A percentile compares a stretch with the other conserved stretches of the same genome.
phyloP scores from a whole-genome alignment of 208 protist genomes.

The Dictyostelium gargantuum region DNA sequence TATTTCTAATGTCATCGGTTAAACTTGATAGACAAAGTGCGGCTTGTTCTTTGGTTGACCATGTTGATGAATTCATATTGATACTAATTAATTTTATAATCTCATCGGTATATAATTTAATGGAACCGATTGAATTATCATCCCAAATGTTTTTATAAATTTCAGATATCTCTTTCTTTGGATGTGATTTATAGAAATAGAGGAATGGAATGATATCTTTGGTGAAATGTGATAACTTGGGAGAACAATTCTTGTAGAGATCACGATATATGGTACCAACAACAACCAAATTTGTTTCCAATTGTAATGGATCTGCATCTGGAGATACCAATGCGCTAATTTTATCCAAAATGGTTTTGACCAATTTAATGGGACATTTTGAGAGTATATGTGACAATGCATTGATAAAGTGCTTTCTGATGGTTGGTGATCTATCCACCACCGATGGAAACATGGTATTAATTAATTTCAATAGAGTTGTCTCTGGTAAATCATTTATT shows the following conservation, averaged over 20 bases:
- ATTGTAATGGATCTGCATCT: neutral
- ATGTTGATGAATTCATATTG: neutral
- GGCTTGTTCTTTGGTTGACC: constrained; percentile 57
- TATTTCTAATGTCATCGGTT: constrained; percentile 41
- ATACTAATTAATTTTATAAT: constrained; percentile 17
- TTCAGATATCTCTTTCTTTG: constrained; percentile 33
- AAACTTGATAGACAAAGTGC: constrained; percentile 36
- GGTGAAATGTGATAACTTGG: neutral
- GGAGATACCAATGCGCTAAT: neutral
- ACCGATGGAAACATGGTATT: constrained; percentile 23
- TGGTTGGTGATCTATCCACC: constrained; percentile 61
- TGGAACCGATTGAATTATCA: constrained; percentile 35
- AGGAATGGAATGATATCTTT: constrained; percentile 52
- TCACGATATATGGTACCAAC: constrained; percentile 2
- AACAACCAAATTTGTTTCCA: neutral
- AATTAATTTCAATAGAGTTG: neutral
- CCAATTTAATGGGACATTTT: neutral
- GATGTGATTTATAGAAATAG: constrained; percentile 50
- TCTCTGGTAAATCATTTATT: neutral
- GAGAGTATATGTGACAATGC: neutral
- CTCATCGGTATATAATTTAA: constrained; percentile 45
- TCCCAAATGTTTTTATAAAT: constrained; percentile 42
- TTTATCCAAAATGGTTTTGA: neutral
- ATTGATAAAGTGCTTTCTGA: constrained; percentile 28
- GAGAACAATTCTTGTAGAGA: constrained; percentile 17